These are phyloP conservation scores for Nothophoma quercina DNA, from an alignment of 2,329 filamentous ascomycete species.

Conservation along the genomic window DNA sequence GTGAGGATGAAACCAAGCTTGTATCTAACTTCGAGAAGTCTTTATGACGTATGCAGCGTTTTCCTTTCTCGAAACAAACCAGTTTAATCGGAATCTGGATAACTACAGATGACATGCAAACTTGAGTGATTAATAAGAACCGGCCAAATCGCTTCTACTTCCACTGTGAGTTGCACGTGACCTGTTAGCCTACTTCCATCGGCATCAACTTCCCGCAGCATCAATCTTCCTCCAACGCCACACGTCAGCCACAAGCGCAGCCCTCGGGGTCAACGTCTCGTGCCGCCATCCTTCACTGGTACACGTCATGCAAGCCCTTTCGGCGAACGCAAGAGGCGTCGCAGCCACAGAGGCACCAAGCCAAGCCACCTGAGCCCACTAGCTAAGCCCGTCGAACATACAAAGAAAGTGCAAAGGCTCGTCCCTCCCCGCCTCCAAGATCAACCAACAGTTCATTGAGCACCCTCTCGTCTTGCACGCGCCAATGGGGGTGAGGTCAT, in stretches of 20 bases:
- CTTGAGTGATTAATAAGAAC: too few relatives aligned
- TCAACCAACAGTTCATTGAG: constrained; percentile 5
- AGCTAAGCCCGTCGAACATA: constrained; percentile 18
- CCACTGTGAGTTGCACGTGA: too few relatives aligned
- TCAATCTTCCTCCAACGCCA: background rate
- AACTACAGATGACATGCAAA: too few relatives aligned
- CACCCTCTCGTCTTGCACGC: background rate
- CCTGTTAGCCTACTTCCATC: background rate
- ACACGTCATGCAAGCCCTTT: background rate
- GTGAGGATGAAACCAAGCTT: background rate
- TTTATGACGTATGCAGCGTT: background rate
- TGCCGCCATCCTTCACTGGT: background rate
- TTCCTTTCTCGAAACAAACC: too few relatives aligned
- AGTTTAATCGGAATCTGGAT: too few relatives aligned
- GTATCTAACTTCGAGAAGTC: background rate
- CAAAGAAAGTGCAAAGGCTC: constrained; percentile 24
- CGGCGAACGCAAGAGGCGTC: background rate
- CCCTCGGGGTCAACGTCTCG: background rate
- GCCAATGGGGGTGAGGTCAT: constrained; percentile 10
- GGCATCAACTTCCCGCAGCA: background rate
- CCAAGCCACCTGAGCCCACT: constrained; percentile 17
- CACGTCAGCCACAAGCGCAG: background rate
- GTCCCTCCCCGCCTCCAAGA: constrained; percentile 22
- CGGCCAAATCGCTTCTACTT: too few relatives aligned
- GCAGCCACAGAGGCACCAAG: constrained; percentile 9